Conservation (phyloP, 1,139 yeast genomes). For the Pichia sp. region DNA sequence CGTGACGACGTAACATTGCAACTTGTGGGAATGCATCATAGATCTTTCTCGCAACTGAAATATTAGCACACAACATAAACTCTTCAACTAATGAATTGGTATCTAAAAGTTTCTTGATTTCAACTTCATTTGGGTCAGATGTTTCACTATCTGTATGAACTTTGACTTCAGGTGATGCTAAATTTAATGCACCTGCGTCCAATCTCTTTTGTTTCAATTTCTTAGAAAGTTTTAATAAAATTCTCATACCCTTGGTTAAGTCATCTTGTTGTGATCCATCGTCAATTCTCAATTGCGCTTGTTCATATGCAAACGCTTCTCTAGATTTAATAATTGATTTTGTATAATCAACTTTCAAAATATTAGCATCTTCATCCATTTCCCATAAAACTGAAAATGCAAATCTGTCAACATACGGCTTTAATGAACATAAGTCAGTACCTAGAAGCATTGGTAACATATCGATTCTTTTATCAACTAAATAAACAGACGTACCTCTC, state of each 20-base stretch:
- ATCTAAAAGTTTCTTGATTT: constrained; percentile 77
- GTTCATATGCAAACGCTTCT: constrained; percentile 92
- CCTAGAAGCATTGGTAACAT: constrained; percentile 96
- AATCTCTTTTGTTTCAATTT: constrained; percentile 77
- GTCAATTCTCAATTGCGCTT: constrained; percentile 88
- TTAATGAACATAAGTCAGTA: constrained; percentile 90
- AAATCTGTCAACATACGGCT: constrained; percentile 92
- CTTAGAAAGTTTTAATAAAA: constrained; percentile 68
- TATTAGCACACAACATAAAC: constrained; percentile 95
- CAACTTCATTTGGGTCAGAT: constrained; percentile 94
- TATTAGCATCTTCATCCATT: constrained; percentile 77
- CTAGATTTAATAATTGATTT: constrained; percentile 88
- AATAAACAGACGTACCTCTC: constrained; percentile 93
- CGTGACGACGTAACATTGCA: constrained; percentile 96
- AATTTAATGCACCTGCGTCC: constrained; percentile 92
- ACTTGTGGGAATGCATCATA: constrained; percentile 94
- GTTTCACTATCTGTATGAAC: constrained; percentile 97
- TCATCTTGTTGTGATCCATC: constrained; percentile 74
- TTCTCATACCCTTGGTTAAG: constrained; percentile 83
- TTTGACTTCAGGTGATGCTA: constrained; percentile 97
- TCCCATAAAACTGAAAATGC: constrained; percentile 98
- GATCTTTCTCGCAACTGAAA: constrained; percentile 88
- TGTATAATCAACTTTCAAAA: constrained; percentile 72
- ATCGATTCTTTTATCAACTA: constrained; percentile 98
- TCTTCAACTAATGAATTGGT: constrained; percentile 97